Percentiles rank a stretch among this genome's conserved stretches.
Conservation (phyloP, 768 basidiomycete species). For the Naganishia randhawae region DNA sequence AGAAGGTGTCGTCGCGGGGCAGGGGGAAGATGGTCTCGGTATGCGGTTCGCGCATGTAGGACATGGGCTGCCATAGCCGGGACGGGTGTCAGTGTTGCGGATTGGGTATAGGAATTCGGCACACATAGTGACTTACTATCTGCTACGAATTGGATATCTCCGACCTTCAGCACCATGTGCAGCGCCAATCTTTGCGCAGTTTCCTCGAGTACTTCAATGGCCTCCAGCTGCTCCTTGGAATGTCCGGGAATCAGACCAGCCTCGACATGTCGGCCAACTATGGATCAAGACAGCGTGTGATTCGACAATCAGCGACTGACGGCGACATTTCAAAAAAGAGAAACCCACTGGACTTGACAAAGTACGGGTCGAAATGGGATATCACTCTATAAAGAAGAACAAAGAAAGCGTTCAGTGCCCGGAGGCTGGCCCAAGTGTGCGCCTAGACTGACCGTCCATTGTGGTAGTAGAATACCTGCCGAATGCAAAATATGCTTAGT, state of each 20-base stretch:
- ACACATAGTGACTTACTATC: slow-evolving; percentile 33
- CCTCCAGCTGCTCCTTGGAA: slow-evolving; percentile 39
- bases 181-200: slow-evolving; percentile 43
- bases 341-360: slow-evolving; percentile 37
- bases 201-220: slow-evolving; percentile 44
- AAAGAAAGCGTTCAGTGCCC: background rate
- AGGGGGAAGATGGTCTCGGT: slow-evolving; percentile 44
- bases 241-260: slow-evolving; percentile 39
- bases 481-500: background rate
- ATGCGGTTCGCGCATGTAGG: slow-evolving; percentile 47
- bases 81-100: background rate
- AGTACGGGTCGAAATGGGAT: slow-evolving; percentile 43
- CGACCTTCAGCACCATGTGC: slow-evolving; percentile 48
- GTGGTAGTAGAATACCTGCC: slow-evolving; percentile 38
- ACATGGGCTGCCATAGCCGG: slow-evolving; percentile 34
- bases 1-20: slow-evolving; percentile 43
- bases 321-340: background rate
- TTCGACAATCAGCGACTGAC: background rate
- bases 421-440: background rate
- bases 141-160: slow-evolving; percentile 47
- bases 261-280: slow-evolving; percentile 38
- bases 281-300: background rate
- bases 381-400: slow-evolving; percentile 27
- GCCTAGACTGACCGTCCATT: slow-evolving; percentile 29
- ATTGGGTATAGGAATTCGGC: background rate